Percentiles rank a stretch among this genome's conserved stretches.
Evolutionary conservation across 352 stramenopile species (phyloP).

Genomic region (Proteromonas lacertae): DNA sequence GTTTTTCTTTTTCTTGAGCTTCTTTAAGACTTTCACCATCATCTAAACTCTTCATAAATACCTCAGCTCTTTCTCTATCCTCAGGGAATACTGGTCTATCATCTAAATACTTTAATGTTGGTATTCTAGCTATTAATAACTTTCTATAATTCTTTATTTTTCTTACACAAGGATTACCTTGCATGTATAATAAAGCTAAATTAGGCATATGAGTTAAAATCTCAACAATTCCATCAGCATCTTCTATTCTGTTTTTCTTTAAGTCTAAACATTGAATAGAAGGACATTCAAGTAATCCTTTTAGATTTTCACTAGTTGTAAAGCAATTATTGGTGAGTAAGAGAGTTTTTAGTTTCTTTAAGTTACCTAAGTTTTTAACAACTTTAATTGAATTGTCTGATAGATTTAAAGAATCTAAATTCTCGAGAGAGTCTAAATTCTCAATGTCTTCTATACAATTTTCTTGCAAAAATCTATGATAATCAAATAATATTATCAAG

Average conservation of each 20-base stretch:
- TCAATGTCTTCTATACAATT: slow-evolving; percentile 70
- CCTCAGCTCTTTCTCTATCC: no score
- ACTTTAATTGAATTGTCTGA: slow-evolving; percentile 46
- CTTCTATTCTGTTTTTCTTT: slow-evolving; percentile 49
- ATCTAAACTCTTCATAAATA: no score
- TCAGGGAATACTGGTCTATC: slow-evolving; percentile 12
- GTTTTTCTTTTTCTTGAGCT: no score
- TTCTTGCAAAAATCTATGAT: slow-evolving; percentile 63
- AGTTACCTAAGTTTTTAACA: slow-evolving; percentile 28
- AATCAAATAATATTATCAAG: slow-evolving; percentile 14
- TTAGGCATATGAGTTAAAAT: slow-evolving; percentile 33
- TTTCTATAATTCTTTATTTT: slow-evolving; percentile 63
- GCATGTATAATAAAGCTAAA: slow-evolving; percentile 23
- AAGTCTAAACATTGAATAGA: slow-evolving; percentile 57
- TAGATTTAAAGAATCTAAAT: slow-evolving; percentile 58
- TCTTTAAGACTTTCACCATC: no score
- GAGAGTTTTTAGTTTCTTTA: slow-evolving; percentile 34
- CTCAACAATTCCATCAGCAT: slow-evolving; percentile 19
- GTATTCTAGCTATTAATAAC: slow-evolving; percentile 38
- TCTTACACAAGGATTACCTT: slow-evolving; percentile 52
- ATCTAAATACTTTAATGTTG: slow-evolving; percentile 50
- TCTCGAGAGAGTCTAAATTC: slow-evolving; percentile 9
- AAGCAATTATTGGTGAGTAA: slow-evolving; percentile 54
- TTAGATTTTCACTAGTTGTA: slow-evolving; percentile 22
- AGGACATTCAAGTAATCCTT: no score